Evolutionary conservation across 257 asterid genomes (phyloP), one percentile per base, ranked within the genome.

Genomic region (Solanum tarijense): DNA sequence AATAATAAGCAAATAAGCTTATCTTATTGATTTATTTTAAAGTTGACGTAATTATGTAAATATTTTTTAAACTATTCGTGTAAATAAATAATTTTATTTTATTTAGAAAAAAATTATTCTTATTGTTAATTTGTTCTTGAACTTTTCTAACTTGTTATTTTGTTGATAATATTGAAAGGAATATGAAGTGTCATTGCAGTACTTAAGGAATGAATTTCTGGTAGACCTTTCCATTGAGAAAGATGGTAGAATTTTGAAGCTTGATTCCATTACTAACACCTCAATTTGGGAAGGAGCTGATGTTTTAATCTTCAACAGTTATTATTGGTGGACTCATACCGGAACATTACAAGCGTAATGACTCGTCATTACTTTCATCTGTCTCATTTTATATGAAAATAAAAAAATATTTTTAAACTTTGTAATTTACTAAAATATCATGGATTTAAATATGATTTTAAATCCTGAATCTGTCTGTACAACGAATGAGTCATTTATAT

Each of bases 251-350:
- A 91, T 91, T 48, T 84, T 95, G 69, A 90, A 68, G 87, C 94
- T 95, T 14, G 98, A 95, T 86, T 86, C 93, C 1, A 90, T 95
- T 43, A 78, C 18, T 39, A 88, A 88, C 35, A 90, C 88, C 72
- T 83, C 69, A 4, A 85, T 12, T 3, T 94, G 98, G 98, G 79
- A 21, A 27, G 92, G 73, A 55, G 87, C 55, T 38, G 93, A 94
- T 20, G 66, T 95, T 16, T 85, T 95, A 36, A 88, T 95, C 87
- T 95, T 95, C 92, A 94, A 95, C 89, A 90, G 65, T 88, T 93
- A 93, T 87, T 94, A 95, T 83, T 95, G 98, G 98, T 95, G 98
- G 98, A 84, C 89, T 25, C 98, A 94, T 90, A 89, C 91, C 0
- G 98, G 95, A 20, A 89, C 52, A 16, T 25, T 83, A 34, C 93